Percentiles rank a stretch among this genome's conserved stretches.
phyloP scores from a whole-genome alignment of 257 asterid species.

The Lycium ferocissimum region DNA sequence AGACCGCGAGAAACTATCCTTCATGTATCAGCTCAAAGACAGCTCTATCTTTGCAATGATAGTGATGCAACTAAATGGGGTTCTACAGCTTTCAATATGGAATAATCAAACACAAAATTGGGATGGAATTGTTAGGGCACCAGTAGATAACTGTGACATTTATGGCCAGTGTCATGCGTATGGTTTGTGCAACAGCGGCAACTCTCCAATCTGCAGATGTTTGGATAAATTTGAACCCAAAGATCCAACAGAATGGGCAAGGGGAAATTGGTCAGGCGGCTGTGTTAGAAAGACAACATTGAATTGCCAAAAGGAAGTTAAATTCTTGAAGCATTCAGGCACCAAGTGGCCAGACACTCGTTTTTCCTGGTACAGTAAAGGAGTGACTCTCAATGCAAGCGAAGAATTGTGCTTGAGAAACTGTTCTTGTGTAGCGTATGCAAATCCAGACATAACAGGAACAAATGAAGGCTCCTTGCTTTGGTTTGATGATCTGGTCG shows the following conservation, averaged over 20 bases:
- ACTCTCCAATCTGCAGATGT: conserved; percentile 40
- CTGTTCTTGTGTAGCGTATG: conserved; percentile 54
- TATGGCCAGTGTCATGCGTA: conserved; percentile 43
- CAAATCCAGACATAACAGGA: conserved; percentile 30
- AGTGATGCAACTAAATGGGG: conserved; percentile 40
- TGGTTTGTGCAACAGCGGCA: conserved; percentile 42
- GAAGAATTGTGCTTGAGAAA: conserved; percentile 41
- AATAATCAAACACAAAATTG: conserved; percentile 36
- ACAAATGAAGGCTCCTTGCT: conserved; percentile 6
- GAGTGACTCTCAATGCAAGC: conserved; percentile 31
- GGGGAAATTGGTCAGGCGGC: conserved; percentile 46
- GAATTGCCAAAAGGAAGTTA: conserved; percentile 36
- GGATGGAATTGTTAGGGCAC: conserved; percentile 36
- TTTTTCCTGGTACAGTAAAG: conserved; percentile 26
- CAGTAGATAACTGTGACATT: conserved; percentile 44
- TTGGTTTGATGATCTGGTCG: conserved; percentile 30
- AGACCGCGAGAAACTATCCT: conserved; percentile 30
- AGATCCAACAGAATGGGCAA: conserved; percentile 42
- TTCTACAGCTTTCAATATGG: conserved; percentile 42
- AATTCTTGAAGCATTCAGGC: conserved; percentile 42
- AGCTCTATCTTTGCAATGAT: conserved; percentile 42
- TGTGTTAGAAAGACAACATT: conserved; percentile 39
- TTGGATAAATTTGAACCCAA: conserved; percentile 46
- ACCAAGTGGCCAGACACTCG: conserved; percentile 50
- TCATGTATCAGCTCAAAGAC: conserved; percentile 34